Evolutionary conservation across 1,284 basidiomycete species (phyloP).

Genomic region (Ustilago hordei): DNA sequence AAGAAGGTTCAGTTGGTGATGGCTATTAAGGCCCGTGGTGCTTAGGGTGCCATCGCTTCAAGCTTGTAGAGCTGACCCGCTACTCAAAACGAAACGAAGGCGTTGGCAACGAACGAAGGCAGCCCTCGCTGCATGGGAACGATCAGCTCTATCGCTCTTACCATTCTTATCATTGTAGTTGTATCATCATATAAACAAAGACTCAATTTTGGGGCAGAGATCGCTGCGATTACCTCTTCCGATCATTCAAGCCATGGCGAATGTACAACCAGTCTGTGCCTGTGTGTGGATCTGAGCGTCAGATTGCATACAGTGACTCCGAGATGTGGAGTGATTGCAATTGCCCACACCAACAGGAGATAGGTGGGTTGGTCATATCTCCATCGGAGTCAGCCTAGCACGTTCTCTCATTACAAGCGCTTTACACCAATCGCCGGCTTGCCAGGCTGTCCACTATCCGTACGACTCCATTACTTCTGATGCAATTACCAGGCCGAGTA

Average conservation of each 20-base stretch:
- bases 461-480: too few species aligned
- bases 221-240: background rate
- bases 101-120: background rate
- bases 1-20: slow-evolving; percentile 68
- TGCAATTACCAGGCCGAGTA: too few species aligned
- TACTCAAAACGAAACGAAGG: background rate
- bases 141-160: background rate
- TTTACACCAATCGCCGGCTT: too few species aligned
- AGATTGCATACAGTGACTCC: too few species aligned
- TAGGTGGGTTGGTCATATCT: too few species aligned
- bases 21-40: slow-evolving; percentile 66
- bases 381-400: too few species aligned
- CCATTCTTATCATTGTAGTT: background rate
- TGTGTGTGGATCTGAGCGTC: background rate
- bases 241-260: background rate
- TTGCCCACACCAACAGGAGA: too few species aligned
- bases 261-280: background rate
- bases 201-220: background rate
- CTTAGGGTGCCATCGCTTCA: slow-evolving; percentile 17
- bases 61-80: background rate
- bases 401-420: too few species aligned
- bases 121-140: background rate
- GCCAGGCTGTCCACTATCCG: too few species aligned
- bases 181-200: background rate
- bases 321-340: too few species aligned